phyloP scores from a whole-genome alignment of 495 filamentous ascomycete species.

The Usnea hakonensis region DNA sequence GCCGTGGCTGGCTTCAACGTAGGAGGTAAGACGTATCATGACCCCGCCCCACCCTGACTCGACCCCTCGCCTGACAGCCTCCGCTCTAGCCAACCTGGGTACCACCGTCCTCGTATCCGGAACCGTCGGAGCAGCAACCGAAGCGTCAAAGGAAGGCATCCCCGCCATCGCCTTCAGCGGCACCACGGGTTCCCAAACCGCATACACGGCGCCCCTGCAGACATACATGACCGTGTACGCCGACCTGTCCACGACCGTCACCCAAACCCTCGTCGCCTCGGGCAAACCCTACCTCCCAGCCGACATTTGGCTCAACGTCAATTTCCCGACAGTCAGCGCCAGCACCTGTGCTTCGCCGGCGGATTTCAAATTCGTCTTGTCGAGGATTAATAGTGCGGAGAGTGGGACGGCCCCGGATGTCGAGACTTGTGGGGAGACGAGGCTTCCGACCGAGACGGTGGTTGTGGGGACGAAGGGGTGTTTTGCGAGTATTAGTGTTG shows the following conservation, averaged over 20 bases:
- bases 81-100: constrained; percentile 39
- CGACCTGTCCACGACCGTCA: constrained; percentile 50
- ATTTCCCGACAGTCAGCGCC: constrained; percentile 47
- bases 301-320: constrained; percentile 58
- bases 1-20: constrained; percentile 60
- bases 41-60: too few species aligned
- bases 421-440: constrained; percentile 43
- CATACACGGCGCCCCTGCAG: constrained; percentile 45
- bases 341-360: constrained; percentile 37
- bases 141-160: constrained; percentile 49
- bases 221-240: constrained; percentile 51
- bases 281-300: constrained; percentile 54
- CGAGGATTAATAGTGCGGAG: constrained; percentile 46
- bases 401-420: constrained; percentile 47
- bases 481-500: constrained; percentile 57
- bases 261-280: constrained; percentile 41
- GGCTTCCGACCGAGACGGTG: constrained; percentile 50
- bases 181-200: constrained; percentile 38
- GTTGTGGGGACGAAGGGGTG: constrained; percentile 46
- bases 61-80: background rate
- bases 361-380: constrained; percentile 54
- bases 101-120: constrained; percentile 48
- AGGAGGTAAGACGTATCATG: constrained; percentile 30
- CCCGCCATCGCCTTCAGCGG: constrained; percentile 61
- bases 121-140: constrained; percentile 53